Evolutionary conservation across 2,329 filamentous ascomycete genomes (phyloP).

Genomic region (Fusarium compactum): DNA sequence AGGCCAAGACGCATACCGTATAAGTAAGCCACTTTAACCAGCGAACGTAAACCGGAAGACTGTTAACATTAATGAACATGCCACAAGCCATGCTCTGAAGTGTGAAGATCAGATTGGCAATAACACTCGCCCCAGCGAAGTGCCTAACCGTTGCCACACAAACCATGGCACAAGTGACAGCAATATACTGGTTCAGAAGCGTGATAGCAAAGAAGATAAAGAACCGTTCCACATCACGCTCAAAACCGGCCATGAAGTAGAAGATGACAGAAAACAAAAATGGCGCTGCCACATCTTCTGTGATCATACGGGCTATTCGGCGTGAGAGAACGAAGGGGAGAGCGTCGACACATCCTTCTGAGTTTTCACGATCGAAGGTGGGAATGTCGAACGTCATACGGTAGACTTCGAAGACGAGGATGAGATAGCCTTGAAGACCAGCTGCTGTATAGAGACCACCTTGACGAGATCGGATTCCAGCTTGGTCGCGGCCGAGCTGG

Average conservation of each 20-base stretch:
- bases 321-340: constrained; percentile 77
- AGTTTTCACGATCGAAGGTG: constrained; percentile 80
- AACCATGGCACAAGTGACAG: constrained; percentile 76
- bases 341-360: constrained; percentile 78
- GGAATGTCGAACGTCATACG: constrained; percentile 80
- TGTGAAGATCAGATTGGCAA: constrained; percentile 79
- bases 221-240: constrained; percentile 72
- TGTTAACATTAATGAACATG: constrained; percentile 79
- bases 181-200: constrained; percentile 78
- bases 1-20: constrained; percentile 55
- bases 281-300: constrained; percentile 80
- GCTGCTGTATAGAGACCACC: constrained; percentile 79
- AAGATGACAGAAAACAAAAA: constrained; percentile 77
- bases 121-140: constrained; percentile 77
- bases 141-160: constrained; percentile 74
- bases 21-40: constrained; percentile 80
- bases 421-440: constrained; percentile 80
- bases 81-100: constrained; percentile 80
- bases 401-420: constrained; percentile 81
- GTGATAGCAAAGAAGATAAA: constrained; percentile 78
- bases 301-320: constrained; percentile 74
- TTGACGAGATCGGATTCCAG: constrained; percentile 79
- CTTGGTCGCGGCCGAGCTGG: constrained; percentile 71
- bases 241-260: constrained; percentile 84
- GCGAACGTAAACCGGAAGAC: constrained; percentile 80